phyloP scores from a whole-genome alignment of 2,329 filamentous ascomycete species.

The Colletotrichum spaethianum region DNA sequence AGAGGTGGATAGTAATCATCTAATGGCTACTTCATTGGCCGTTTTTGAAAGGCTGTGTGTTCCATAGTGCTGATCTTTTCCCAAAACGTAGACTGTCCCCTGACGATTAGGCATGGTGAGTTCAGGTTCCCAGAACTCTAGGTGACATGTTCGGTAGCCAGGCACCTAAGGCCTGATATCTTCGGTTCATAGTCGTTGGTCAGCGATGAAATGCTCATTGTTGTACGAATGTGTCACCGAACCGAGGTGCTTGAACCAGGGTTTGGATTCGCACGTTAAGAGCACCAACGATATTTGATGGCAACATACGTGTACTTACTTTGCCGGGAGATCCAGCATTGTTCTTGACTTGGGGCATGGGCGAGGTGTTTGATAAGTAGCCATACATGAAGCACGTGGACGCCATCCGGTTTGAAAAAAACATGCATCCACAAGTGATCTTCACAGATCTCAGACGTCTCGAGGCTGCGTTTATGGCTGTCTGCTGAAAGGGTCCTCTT shows the following conservation, averaged over 20 bases:
- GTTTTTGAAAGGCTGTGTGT: not conserved
- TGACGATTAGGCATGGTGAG: not conserved
- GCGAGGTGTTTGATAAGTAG: too few relatives aligned
- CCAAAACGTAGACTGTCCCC: not conserved
- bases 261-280: not conserved
- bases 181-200: not conserved
- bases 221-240: not conserved
- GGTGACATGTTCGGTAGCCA: not conserved
- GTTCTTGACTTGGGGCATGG: too few relatives aligned
- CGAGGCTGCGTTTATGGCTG: too few relatives aligned
- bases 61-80: slow-evolving; percentile 14
- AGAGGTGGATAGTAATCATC: not conserved
- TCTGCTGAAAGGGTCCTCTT: too few relatives aligned
- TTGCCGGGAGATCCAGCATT: too few relatives aligned
- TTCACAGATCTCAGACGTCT: too few relatives aligned
- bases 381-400: too few relatives aligned
- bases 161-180: not conserved
- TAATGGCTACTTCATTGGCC: slow-evolving; percentile 1
- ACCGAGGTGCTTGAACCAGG: not conserved
- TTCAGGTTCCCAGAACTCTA: not conserved
- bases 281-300: not conserved
- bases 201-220: not conserved
- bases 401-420: too few relatives aligned
- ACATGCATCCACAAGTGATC: too few relatives aligned
- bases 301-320: too few relatives aligned